Evolutionary conservation across 2,329 filamentous ascomycete species (phyloP).

Genomic region (Aureobasidium sp.): DNA sequence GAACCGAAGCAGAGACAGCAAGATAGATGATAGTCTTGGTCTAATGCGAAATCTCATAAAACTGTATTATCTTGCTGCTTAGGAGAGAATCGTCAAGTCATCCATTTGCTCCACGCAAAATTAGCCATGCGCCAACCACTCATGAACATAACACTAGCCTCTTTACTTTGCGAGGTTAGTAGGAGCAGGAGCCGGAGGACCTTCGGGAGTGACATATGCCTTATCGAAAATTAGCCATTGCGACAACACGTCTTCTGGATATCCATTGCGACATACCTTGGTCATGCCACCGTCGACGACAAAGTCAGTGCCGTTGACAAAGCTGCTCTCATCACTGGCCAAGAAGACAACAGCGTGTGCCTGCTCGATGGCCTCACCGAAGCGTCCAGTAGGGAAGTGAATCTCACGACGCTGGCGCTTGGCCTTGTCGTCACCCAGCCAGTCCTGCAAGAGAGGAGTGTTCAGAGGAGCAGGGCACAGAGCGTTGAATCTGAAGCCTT

Average conservation of each 20-base stretch:
- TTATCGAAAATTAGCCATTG: constrained; percentile 18
- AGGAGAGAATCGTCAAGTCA: neutral
- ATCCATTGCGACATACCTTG: constrained; percentile 41
- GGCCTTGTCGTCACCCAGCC: constrained; percentile 75
- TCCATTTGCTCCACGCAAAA: neutral
- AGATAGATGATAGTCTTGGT: constrained; percentile 12
- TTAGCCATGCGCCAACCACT: neutral
- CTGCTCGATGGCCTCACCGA: constrained; percentile 90
- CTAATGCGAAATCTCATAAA: constrained; percentile 1
- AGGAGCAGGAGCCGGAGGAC: constrained; percentile 45
- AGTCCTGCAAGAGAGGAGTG: constrained; percentile 85
- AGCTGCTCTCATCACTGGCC: constrained; percentile 79
- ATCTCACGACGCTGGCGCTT: constrained; percentile 79
- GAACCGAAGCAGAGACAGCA: neutral
- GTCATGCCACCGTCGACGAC: constrained; percentile 94
- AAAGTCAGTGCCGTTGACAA: constrained; percentile 86
- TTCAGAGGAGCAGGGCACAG: constrained; percentile 87
- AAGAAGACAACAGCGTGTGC: constrained; percentile 82
- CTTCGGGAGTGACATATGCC: constrained; percentile 64
- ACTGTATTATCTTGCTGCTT: neutral
- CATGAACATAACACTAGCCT: neutral
- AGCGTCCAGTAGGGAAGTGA: constrained; percentile 80
- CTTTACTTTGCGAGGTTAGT: constrained; percentile 24
- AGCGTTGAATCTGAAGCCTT: constrained; percentile 83
- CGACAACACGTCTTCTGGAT: neutral